Evolutionary conservation across 768 basidiomycete species (phyloP).

Genomic region (Asterophora lycoperdoides): DNA sequence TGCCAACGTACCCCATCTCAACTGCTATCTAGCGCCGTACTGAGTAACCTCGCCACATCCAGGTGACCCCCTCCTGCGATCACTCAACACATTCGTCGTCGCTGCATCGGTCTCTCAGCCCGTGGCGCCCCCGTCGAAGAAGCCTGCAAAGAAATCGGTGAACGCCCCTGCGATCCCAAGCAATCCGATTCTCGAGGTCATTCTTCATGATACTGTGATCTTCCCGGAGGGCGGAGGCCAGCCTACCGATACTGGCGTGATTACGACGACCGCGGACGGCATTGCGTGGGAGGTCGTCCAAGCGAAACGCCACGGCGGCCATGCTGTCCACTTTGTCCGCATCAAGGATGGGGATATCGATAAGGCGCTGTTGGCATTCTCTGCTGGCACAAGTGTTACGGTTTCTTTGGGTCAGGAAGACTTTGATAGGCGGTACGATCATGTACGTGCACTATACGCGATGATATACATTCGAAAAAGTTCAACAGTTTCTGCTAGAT

Average conservation of each 20-base stretch:
- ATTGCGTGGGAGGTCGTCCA: constrained; percentile 55
- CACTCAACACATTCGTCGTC: constrained; percentile 55
- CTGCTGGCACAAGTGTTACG: constrained; percentile 46
- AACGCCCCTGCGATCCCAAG: constrained; percentile 39
- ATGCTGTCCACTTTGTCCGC: constrained; percentile 70
- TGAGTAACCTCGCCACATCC: constrained; percentile 11
- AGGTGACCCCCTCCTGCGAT: constrained; percentile 69
- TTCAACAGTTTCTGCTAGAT: constrained; percentile 40
- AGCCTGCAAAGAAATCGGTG: constrained; percentile 56
- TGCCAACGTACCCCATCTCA: constrained; percentile 61
- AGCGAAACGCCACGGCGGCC: constrained; percentile 63
- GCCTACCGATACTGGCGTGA: constrained; percentile 65
- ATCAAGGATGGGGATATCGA: constrained; percentile 36
- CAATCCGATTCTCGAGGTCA: constrained; percentile 55
- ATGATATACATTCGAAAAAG: neutral
- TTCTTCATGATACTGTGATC: constrained; percentile 71
- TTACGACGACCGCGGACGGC: constrained; percentile 44
- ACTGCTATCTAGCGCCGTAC: neutral
- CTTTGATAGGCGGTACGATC: constrained; percentile 65
- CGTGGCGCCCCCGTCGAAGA: constrained; percentile 34
- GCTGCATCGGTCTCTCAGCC: constrained; percentile 45
- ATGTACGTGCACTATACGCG: constrained; percentile 40
- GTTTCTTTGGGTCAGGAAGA: constrained; percentile 57
- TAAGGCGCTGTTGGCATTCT: constrained; percentile 42
- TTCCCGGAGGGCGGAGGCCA: constrained; percentile 86